phyloP scores from a whole-genome alignment of 495 filamentous ascomycete species.

The Penicillium ochrochloron region DNA sequence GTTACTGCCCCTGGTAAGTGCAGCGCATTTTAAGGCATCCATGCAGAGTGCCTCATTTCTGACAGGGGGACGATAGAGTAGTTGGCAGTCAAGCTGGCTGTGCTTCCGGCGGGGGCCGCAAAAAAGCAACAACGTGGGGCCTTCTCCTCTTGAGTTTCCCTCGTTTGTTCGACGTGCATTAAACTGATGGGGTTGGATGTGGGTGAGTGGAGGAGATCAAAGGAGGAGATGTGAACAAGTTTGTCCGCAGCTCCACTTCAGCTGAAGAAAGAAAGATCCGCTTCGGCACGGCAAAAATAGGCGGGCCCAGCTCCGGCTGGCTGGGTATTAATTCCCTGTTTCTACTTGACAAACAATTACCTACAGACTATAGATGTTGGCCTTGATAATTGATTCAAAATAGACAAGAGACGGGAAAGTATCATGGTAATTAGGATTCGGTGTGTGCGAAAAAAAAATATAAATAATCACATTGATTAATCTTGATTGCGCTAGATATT shows the following conservation, averaged over 20 bases:
- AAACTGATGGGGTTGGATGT: constrained; percentile 12
- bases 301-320: not conserved
- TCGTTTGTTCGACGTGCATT: constrained; percentile 25
- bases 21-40: constrained; percentile 1
- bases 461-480: too few relatives aligned
- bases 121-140: constrained; percentile 2
- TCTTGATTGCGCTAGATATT: too few relatives aligned
- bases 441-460: too few relatives aligned
- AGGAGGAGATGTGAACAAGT: not conserved
- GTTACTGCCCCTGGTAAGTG: constrained; percentile 1
- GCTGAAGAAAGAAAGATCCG: constrained; percentile 8
- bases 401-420: too few relatives aligned
- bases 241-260: constrained; percentile 11
- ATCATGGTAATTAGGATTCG: too few relatives aligned
- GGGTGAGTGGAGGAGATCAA: constrained; percentile 9
- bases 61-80: constrained; percentile 2
- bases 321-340: not conserved
- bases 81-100: not conserved
- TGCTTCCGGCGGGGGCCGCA: constrained; percentile 19
- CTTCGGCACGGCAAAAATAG: constrained; percentile 10
- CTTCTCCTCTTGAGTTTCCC: not conserved
- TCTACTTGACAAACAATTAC: not conserved
- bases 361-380: not conserved
- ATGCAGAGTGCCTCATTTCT: constrained; percentile 6
- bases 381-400: not conserved